A percentile compares a stretch with the other conserved stretches of the same genome.
These are phyloP conservation scores for Mycena floridula DNA, from an alignment of 768 basidiomycete genomes.

Conservation along the genomic window DNA sequence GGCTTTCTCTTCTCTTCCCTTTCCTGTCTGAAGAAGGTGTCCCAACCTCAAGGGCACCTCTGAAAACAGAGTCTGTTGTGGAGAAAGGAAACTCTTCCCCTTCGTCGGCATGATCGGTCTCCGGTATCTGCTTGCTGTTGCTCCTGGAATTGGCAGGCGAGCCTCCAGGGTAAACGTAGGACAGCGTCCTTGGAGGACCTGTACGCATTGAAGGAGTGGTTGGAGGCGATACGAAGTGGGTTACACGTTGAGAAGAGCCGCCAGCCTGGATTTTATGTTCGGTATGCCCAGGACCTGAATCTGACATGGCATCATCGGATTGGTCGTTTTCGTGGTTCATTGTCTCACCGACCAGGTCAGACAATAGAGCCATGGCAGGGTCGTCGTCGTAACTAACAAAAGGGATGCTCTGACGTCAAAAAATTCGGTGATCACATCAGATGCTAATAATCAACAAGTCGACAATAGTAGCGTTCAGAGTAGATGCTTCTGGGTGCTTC, in stretches of 20 bases:
- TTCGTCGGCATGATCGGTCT: constrained; percentile 25
- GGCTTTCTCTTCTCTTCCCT: constrained; percentile 46
- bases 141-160: constrained; percentile 27
- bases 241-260: constrained; percentile 10
- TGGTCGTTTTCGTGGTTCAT: no score
- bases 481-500: no score
- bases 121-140: constrained; percentile 14
- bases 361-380: no score
- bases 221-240: constrained; percentile 23
- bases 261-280: no score
- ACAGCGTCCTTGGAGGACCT: constrained; percentile 69
- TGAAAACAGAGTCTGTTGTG: constrained; percentile 41
- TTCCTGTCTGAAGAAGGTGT: constrained; percentile 44
- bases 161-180: constrained; percentile 52
- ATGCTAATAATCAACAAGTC: no score
- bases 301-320: no score
- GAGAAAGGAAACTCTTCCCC: constrained; percentile 22
- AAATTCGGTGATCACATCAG: no score
- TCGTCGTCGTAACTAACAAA: no score
- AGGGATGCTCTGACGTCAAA: no score
- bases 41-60: constrained; percentile 53
- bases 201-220: constrained; percentile 60
- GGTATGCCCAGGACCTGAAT: no score
- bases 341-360: no score
- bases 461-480: no score